Conservation (phyloP, 768 basidiomycete species). For the Pleurotus pulmonarius region DNA sequence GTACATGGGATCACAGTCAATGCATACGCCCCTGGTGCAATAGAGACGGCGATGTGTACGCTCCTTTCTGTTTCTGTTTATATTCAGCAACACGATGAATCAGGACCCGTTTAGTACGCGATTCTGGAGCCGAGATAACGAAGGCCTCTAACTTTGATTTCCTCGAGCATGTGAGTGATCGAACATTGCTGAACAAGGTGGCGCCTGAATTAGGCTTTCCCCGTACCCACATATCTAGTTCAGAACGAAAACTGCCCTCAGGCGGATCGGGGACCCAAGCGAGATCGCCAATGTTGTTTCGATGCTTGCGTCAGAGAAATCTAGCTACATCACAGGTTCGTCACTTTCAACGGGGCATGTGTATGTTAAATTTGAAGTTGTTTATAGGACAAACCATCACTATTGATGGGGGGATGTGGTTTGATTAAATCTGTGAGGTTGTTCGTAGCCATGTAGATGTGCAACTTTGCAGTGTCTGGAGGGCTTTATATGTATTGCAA, state of each 20-base stretch:
- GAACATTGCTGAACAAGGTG: no score
- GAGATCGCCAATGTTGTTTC: slow-evolving; percentile 25
- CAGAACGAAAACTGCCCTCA: background rate
- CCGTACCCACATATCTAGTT: background rate
- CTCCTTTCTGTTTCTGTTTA: background rate
- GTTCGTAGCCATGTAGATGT: no score
- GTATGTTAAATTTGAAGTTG: background rate
- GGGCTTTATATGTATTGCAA: no score
- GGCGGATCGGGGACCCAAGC: slow-evolving; percentile 1
- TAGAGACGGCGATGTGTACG: slow-evolving; percentile 8
- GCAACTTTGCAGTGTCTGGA: no score
- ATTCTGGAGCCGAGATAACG: no score
- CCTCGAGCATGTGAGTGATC: no score
- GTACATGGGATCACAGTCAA: slow-evolving; percentile 15
- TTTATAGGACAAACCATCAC: slow-evolving; percentile 10
- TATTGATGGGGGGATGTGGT: slow-evolving; percentile 12
- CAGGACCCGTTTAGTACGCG: no score
- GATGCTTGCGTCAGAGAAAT: slow-evolving; percentile 27
- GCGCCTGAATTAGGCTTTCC: no score
- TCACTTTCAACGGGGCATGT: background rate
- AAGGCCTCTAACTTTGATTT: no score
- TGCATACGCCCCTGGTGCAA: slow-evolving; percentile 15
- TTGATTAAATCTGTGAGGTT: slow-evolving; percentile 5
- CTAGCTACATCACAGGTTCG: slow-evolving; percentile 26
- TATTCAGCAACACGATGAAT: background rate